Evolutionary conservation across 2,329 filamentous ascomycete species (phyloP), one percentile per base, ranked within the genome.

Genomic region (Aureobasidium sp.): DNA sequence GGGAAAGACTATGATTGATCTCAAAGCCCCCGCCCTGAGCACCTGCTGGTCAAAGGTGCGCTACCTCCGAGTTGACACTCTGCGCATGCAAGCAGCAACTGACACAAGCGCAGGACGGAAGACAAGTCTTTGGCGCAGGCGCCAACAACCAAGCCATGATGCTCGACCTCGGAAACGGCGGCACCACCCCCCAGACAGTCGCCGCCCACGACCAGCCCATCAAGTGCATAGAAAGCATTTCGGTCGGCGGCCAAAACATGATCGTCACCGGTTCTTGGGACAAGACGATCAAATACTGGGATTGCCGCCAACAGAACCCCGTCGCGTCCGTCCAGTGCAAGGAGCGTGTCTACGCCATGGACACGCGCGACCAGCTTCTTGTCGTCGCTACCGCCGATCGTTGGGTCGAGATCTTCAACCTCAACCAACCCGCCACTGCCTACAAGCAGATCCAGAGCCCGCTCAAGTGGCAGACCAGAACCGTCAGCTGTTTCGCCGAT

Each of bases 371-470:
- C 71, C 57, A 94, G 68, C 81, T 99, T 54, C 83, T 96, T 43
- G 94, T 99, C 21, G 80, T 96, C 61, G 94, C 89, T 64, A 97
- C 92, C 0, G 94, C 94, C 13, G 94, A 99, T 71, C 85, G 94
- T 63, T 95, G 95, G 75, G 95, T 99, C 79, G 92, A 97, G 73
- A 87, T 99, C 64, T 81, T 99, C 76, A 91, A 96, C 75, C 83
- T 99, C 60, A 86, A 88, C 71, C 87, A 95, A 63, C 94, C 94
- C 4, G 84, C 84, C 57, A 90, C 90, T 68, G 90, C 96, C 75
- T 96, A 95, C 83, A 99, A 99, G 82, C 93, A 90, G 10, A 82
- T 96, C 54, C 90, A 96, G 76, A 96, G 90, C 70, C 94, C 94
- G 3, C 82, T 99, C 46, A 99, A 99, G 78, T 99, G 92, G 90